Conservation (phyloP, 768 basidiomycete species). For the Termitomyces sp. region DNA sequence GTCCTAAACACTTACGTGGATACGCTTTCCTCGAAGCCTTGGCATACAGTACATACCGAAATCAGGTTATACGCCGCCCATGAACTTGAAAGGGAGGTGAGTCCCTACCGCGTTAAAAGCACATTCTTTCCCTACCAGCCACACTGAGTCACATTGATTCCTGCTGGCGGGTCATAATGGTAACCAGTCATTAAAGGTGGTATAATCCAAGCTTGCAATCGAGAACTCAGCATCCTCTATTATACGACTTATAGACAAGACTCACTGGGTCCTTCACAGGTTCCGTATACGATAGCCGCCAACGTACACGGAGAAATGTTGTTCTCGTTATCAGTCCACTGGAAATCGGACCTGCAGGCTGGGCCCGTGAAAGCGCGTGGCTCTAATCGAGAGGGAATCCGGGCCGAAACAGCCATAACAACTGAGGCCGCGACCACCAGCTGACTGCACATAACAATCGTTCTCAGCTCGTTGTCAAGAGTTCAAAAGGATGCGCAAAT, state of each 20-base stretch:
- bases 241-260: not conserved
- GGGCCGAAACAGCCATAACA: not conserved
- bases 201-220: conserved; percentile 26
- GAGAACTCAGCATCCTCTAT: not conserved
- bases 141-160: conserved; percentile 22
- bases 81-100: conserved; percentile 29
- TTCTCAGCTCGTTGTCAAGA: not conserved
- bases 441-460: not conserved
- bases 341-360: conserved; percentile 26
- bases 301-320: conserved; percentile 30
- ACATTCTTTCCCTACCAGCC: conserved; percentile 28
- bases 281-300: conserved; percentile 27
- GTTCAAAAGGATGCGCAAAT: not conserved
- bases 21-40: conserved; percentile 25
- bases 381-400: not conserved
- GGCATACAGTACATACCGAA: conserved; percentile 47
- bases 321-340: conserved; percentile 31
- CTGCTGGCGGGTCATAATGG: not conserved
- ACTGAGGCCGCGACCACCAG: conserved; percentile 3
- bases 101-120: not conserved
- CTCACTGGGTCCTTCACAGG: conserved; percentile 34
- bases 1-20: conserved; percentile 24
- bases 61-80: conserved; percentile 55
- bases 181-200: conserved; percentile 9
- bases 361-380: conserved; percentile 17